A percentile compares a stretch with the other conserved stretches of the same genome.
Evolutionary conservation across 257 asterid species (phyloP).

Genomic region (Linderniella brevidens): DNA sequence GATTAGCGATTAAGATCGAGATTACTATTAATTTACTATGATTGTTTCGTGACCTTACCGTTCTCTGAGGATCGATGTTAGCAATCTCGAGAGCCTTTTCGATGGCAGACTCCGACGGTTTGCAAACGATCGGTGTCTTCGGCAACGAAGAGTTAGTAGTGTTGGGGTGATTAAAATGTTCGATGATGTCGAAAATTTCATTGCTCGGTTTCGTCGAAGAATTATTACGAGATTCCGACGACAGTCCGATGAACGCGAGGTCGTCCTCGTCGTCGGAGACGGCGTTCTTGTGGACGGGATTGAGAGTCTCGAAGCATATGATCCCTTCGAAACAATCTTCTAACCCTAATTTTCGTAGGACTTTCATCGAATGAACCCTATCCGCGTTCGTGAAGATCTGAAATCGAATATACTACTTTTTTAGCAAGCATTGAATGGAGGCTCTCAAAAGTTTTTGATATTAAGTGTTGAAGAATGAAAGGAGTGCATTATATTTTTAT

Average conservation of each 20-base stretch:
- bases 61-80: slow-evolving; percentile 62
- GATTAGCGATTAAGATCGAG: no score
- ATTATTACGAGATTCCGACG: no score
- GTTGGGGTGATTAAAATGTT: slow-evolving; percentile 34
- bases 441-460: no score
- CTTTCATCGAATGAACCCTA: slow-evolving; percentile 60
- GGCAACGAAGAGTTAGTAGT: slow-evolving; percentile 34
- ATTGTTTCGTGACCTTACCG: no score
- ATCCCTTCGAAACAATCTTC: slow-evolving; percentile 94
- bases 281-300: slow-evolving; percentile 42
- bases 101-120: slow-evolving; percentile 73
- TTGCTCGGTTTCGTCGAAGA: no score
- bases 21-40: no score
- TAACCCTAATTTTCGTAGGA: slow-evolving; percentile 50
- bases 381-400: slow-evolving; percentile 97
- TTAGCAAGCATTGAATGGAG: neutral
- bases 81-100: slow-evolving; percentile 63
- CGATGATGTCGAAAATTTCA: slow-evolving; percentile 60
- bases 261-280: slow-evolving; percentile 48
- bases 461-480: no score
- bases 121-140: slow-evolving; percentile 75
- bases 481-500: no score
- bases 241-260: neutral
- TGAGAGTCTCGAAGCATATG: slow-evolving; percentile 85
- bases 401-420: neutral